Base-by-base conservation (phyloP, 2,329 filamentous ascomycete genomes). In the Venturia asperata region DNA sequence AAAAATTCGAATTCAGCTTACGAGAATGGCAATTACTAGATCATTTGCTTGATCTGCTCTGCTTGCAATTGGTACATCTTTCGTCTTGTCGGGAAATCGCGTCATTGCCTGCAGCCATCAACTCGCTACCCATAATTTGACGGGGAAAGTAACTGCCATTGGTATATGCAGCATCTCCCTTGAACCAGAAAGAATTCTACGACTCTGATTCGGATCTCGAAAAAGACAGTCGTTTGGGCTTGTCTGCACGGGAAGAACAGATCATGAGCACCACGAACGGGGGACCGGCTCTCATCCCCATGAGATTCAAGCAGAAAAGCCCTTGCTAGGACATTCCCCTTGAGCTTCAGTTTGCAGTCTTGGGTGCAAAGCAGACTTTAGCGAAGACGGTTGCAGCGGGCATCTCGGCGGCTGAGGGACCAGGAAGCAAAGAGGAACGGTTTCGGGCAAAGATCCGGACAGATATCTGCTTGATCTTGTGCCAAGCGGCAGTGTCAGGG, bases 271-370 rank as follows among this genome's bases (percentile, higher is more conserved):
- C 42, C 27, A 63, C 9, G 27, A 45, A 34, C 43, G 34, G 43
- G 17, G 62, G 62, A 39, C 61, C 62, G n/a, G 43, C 62, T 41
- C 34, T 63, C 15, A 63, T 63, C 21, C 62, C 62, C 24, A 63
- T 63, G 62, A 55, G 52, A 30, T 63, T 63, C 43, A 63, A 63
- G 34, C n/a, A 49, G 21, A 21, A 42, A 19, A 10, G 42, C 17
- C 21, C 60, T 9, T 34, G 27, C 43, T 37, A 41, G 10, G 9
- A 63, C n/a, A 42, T 63, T 27, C 61, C 61, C 1, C 21, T 52
- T 15, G 52, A 63, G 30, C 7, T 63, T 6, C 39, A 39, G 17
- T 63, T 63, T 27, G 30, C 41, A 27, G 39, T 39, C 17, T 43
- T 24, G 30, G 43, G 55, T 17, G 19, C 62, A 24, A 55, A 49